Base-by-base conservation (phyloP, 2,329 filamentous ascomycete genomes). In the Neonectria magnoliae region DNA sequence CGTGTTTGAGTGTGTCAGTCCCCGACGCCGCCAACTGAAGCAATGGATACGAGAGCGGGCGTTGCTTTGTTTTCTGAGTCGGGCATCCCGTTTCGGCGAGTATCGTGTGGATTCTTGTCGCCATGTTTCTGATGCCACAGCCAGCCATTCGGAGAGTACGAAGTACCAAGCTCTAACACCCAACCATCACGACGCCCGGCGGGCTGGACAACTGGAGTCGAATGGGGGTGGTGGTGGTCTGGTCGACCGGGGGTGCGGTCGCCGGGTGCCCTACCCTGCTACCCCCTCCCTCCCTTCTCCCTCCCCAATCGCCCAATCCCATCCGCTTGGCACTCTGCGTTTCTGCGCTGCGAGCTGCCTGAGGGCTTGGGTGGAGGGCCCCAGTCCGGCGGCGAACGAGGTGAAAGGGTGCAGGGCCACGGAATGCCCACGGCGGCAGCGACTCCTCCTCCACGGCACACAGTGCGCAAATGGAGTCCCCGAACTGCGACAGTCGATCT, bases 401-500 rank as follows among this genome's bases (percentile, higher is more conserved):
- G 56, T 59, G 65, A 63, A 47, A 67, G 65, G 60, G 67, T 64
- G 62, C 70, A 71, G 67, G 66, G 65, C 70, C 65, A 64, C 73
- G 69, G 69, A 74, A 74, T 71, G 72, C 48, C 58, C 71, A 72
- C 64, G 60, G 64, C 67, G 54, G 45, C 25, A 64, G 41, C 33
- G 52, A 63, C 61, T 63, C 59, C 61, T 60, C 53, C 55, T 66
- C 56, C 66, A 65, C 62, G 50, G 42, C 53, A 62, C 68, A 74
- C 72, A 71, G 70, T 73, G 72, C 65, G 71, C 54, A 52, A 64
- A 57, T 45, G 50, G 36, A 45, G 62, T 73, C 68, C 71, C 69
- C 66, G 59, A 68, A 47, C 52, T 65, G 47, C 63, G 56, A 64
- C 64, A 73, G 70, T 59, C 75, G 75, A 77, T 77, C 75, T 77